Base-by-base conservation (phyloP, 345 rosid species). In the Erucastrum elatum region DNA sequence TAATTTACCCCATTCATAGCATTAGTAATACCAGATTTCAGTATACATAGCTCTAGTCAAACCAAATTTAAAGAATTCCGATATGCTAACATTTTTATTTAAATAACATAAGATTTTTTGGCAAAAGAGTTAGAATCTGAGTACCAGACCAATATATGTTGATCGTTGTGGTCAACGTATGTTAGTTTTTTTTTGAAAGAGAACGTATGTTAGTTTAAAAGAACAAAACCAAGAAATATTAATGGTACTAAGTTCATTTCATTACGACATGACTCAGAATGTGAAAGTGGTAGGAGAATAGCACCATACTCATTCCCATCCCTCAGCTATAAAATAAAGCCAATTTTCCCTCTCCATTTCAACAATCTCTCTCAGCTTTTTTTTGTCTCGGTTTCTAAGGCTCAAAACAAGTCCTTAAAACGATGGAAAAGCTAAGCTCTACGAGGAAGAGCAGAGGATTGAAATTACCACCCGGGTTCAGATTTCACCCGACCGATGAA, bases 401-500 rank as follows among this genome's bases (percentile, higher is more conserved):
- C 16, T 16, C 3, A 2, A 30, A 44, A 70, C 31, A 59, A 59
- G 2, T 10, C 41, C 58, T 46, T 35, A 29, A 41, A 6, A 13
- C 13, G 16, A 87, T 87, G 94, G 93, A 90, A 75, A 89, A 84
- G 81, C 70, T 79, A 0, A 87, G 68, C 84, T 85, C 81, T 64
- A 81, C 85, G n/a, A n/a, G n/a, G 5, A 92, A 85, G 71, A 88
- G 89, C 80, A 92, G 93, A 49, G 85, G 84, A 34, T 61, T 90
- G 8, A 91, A 89, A 69, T 78, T 94, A 74, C 97, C 97, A 17
- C 98, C 97, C 3, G 98, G 98, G 0, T 94, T 94, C 59, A 83
- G 98, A 17, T 92, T 94, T 84, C 98, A 94, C 75, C 97, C 98
- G 0, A 92, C 97, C 4, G 98, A 92, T 55, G 92, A 94, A 75